Percentiles rank a stretch among this genome's conserved stretches.
Conservation (phyloP, 176 grass and related monocot genomes). For the sorghum (Sorghum bicolor) region DNA sequence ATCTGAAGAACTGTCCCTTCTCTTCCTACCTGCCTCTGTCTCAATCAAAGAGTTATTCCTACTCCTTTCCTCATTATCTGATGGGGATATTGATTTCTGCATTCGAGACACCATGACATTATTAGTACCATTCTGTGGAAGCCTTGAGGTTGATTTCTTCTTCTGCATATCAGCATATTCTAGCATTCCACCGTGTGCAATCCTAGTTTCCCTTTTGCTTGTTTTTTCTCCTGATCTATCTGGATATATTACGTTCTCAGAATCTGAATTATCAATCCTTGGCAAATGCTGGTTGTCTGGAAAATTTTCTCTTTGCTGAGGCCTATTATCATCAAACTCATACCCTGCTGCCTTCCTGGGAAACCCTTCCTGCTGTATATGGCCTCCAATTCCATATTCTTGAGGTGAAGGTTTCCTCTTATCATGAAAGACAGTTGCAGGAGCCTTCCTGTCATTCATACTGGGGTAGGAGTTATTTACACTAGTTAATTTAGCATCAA, state of each 20-base stretch:
- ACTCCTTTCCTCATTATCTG: constrained; percentile 55
- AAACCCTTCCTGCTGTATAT: constrained; percentile 46
- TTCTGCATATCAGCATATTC: constrained; percentile 46
- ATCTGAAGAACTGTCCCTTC: constrained; percentile 62
- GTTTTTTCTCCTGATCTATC: constrained; percentile 41
- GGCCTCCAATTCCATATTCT: constrained; percentile 28
- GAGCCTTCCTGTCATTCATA: constrained; percentile 47
- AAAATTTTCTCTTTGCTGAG: constrained; percentile 46
- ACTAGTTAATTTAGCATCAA: constrained; percentile 48
- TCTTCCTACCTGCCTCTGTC: constrained; percentile 44
- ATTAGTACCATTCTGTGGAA: constrained; percentile 50
- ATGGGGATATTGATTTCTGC: constrained; percentile 49
- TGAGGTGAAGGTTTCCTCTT: constrained; percentile 49
- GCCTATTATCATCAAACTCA: constrained; percentile 47
- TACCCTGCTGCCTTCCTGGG: constrained; percentile 38
- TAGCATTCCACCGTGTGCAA: constrained; percentile 29
- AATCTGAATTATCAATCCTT: constrained; percentile 46
- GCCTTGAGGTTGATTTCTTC: constrained; percentile 32
- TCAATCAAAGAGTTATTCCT: constrained; percentile 55
- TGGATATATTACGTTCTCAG: constrained; percentile 37
- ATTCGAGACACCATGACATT: constrained; percentile 30
- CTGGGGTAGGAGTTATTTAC: constrained; percentile 38
- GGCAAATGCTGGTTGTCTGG: constrained; percentile 48
- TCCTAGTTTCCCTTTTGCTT: constrained; percentile 42
- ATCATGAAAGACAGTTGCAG: constrained; percentile 40